A percentile compares a stretch with the other conserved stretches of the same genome.
These are phyloP conservation scores for Heliamphora exappendiculata DNA, from an alignment of 148 eudicot genomes.

Conservation along the genomic window DNA sequence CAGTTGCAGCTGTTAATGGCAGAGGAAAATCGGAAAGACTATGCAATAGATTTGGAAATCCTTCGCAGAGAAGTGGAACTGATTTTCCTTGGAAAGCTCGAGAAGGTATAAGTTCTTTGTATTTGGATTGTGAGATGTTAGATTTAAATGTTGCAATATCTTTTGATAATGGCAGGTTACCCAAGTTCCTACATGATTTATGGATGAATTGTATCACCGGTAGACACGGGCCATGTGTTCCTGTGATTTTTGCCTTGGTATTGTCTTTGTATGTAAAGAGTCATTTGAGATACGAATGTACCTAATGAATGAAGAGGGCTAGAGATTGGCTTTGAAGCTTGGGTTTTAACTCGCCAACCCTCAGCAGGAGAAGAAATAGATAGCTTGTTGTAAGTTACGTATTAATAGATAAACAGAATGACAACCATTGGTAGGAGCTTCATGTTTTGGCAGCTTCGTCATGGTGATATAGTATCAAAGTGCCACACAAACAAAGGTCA, in stretches of 20 bases:
- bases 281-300: not conserved
- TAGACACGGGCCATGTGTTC: not conserved
- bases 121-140: not conserved
- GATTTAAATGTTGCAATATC: not conserved
- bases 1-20: constrained; percentile 55
- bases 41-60: constrained; percentile 63
- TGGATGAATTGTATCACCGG: not conserved
- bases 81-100: constrained; percentile 54
- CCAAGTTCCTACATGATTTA: constrained; percentile 44
- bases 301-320: not conserved
- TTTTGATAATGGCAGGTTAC: constrained; percentile 33
- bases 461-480: not conserved
- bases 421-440: not conserved
- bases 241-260: not conserved
- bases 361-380: not conserved
- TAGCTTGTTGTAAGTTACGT: not conserved
- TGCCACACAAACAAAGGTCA: not conserved
- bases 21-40: constrained; percentile 50
- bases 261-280: not conserved
- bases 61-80: constrained; percentile 77
- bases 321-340: not conserved
- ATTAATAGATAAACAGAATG: not conserved
- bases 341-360: not conserved
- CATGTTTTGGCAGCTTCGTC: not conserved
- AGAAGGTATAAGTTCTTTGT: constrained; percentile 25